Evolutionary conservation across 139 green algal species (phyloP).

Genomic region (Volvox africanus): DNA sequence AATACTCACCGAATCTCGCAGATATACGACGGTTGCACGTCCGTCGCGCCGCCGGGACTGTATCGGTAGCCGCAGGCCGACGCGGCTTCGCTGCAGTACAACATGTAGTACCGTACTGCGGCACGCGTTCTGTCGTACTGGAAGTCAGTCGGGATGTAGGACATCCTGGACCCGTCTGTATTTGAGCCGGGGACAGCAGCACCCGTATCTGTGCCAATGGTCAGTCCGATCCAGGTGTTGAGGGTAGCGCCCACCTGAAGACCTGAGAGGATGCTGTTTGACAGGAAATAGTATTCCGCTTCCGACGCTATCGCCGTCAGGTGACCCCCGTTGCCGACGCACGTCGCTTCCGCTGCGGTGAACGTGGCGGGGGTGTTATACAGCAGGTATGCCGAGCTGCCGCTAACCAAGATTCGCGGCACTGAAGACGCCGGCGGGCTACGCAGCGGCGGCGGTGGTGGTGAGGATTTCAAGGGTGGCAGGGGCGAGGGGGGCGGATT

Average conservation of each 20-base stretch:
- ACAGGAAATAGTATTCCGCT: not conserved
- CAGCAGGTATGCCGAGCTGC: slow-evolving; percentile 15
- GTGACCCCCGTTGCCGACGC: not conserved
- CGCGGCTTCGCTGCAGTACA: not conserved
- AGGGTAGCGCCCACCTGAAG: not conserved
- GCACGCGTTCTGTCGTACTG: slow-evolving; percentile 8
- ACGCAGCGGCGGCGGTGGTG: not conserved
- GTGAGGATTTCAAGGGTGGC: not conserved
- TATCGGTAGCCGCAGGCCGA: not conserved
- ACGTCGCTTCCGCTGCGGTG: not conserved
- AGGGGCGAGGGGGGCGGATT: not conserved
- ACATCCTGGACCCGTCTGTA: slow-evolving; percentile 19
- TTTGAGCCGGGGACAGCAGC: slow-evolving; percentile 18
- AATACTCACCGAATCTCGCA: slow-evolving; percentile 21
- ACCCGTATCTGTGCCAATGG: not conserved
- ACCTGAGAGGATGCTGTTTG: not conserved
- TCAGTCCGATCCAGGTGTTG: slow-evolving; percentile 33
- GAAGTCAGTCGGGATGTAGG: slow-evolving; percentile 5
- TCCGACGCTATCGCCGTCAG: not conserved
- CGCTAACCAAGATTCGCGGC: not conserved
- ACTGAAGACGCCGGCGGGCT: not conserved
- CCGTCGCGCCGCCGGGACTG: slow-evolving; percentile 13
- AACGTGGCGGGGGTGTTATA: not conserved
- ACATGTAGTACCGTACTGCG: slow-evolving; percentile 36
- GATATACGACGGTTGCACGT: slow-evolving; percentile 14